Percentiles rank a stretch among this genome's conserved stretches.
Conservation (phyloP, 768 basidiomycete genomes). For the Candolleomyces efflorescens region DNA sequence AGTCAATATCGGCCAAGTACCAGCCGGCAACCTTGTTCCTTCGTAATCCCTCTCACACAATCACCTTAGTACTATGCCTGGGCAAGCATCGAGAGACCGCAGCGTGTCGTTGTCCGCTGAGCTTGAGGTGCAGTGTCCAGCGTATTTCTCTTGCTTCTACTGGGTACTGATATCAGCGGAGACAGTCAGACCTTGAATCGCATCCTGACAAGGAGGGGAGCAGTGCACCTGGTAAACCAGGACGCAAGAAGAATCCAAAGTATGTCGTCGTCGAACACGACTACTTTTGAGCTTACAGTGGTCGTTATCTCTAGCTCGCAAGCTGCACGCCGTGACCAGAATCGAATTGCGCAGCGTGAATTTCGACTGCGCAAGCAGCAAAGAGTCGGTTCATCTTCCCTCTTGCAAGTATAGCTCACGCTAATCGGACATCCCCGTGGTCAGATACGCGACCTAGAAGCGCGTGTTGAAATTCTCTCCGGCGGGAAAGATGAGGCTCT, state of each 20-base stretch:
- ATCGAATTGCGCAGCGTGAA: conserved; percentile 90
- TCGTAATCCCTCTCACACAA: conserved; percentile 47
- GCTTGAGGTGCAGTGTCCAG: conserved; percentile 37
- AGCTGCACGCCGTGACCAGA: conserved; percentile 84
- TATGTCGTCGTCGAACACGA: conserved; percentile 25
- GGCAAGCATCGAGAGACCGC: conserved; percentile 45
- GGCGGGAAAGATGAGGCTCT: conserved; percentile 89
- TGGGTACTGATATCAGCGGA: conserved; percentile 4
- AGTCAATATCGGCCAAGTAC: no score
- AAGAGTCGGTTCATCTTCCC: conserved; percentile 39
- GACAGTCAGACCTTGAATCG: conserved; percentile 73
- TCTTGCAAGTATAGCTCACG: background rate
- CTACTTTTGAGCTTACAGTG: conserved; percentile 11
- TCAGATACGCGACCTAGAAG: conserved; percentile 93
- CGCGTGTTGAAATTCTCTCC: conserved; percentile 90
- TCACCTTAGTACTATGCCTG: conserved; percentile 42
- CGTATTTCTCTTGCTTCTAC: background rate
- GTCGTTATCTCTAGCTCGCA: conserved; percentile 56
- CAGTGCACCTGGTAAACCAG: conserved; percentile 57
- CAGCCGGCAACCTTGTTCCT: conserved; percentile 12
- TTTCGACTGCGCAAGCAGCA: conserved; percentile 92
- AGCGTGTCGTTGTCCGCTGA: conserved; percentile 55
- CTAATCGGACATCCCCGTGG: background rate
- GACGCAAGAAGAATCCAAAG: conserved; percentile 91
- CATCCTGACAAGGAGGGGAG: conserved; percentile 27